phyloP scores from a whole-genome alignment of 768 basidiomycete genomes.

The Kwoniella dejecticola region DNA sequence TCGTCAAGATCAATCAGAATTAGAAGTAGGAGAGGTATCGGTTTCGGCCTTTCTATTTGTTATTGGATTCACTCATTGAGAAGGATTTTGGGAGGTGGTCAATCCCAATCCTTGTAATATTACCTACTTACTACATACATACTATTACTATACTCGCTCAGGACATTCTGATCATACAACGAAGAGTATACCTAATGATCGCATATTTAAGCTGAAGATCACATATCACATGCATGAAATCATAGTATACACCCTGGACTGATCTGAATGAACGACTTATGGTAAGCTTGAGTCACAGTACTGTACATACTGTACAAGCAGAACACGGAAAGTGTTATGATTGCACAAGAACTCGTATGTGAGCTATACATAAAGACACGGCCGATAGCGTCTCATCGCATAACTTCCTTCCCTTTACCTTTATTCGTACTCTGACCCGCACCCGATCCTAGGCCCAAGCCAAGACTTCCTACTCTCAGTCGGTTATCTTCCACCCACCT shows the following conservation, averaged over 20 bases:
- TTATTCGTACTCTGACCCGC: neutral
- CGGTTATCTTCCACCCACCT: slow-evolving; percentile 1
- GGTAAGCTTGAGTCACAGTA: too few relatives aligned
- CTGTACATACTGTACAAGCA: too few relatives aligned
- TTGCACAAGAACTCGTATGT: too few relatives aligned
- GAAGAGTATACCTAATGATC: neutral
- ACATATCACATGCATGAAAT: neutral
- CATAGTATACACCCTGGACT: neutral
- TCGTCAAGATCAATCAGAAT: slow-evolving; percentile 43
- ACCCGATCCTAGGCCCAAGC: neutral
- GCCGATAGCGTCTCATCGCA: neutral
- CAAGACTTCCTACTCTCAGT: neutral
- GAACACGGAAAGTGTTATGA: too few relatives aligned
- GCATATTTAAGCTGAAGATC: neutral
- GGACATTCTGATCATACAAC: neutral
- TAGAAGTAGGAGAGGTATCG: neutral
- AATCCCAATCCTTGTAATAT: too few relatives aligned
- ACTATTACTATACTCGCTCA: neutral
- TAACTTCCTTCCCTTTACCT: slow-evolving; percentile 1
- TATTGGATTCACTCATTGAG: too few relatives aligned
- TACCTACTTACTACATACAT: too few relatives aligned
- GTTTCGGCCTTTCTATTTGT: too few relatives aligned
- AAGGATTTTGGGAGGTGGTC: too few relatives aligned
- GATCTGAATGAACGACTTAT: neutral
- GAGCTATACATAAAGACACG: neutral